These are phyloP conservation scores for Wickerhamomyces rabaulensis DNA, from an alignment of 805 yeast species.

Conservation along the genomic window DNA sequence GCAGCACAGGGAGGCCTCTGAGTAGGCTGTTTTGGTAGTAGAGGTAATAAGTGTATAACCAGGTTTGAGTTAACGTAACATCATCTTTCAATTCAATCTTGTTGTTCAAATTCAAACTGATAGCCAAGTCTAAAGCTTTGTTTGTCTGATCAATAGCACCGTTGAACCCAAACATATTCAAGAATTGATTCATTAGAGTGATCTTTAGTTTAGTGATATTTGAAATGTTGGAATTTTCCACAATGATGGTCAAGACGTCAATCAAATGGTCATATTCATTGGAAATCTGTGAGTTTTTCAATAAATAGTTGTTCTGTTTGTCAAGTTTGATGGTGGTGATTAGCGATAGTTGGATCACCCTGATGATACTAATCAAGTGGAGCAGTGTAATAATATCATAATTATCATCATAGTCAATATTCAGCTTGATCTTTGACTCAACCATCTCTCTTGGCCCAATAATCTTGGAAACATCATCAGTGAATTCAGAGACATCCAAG, in stretches of 20 bases:
- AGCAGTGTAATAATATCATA: slow-evolving; percentile 10
- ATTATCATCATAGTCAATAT: slow-evolving; percentile 15
- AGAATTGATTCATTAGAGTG: slow-evolving; percentile 6
- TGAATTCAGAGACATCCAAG: slow-evolving; percentile 48
- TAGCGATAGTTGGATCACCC: slow-evolving; percentile 16
- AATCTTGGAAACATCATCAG: slow-evolving; percentile 33
- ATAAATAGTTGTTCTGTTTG: slow-evolving; percentile 7
- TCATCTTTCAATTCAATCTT: slow-evolving; percentile 6
- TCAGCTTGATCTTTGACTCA: slow-evolving; percentile 23
- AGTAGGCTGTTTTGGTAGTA: slow-evolving; percentile 10
- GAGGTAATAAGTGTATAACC: slow-evolving; percentile 16
- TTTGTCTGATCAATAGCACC: slow-evolving; percentile 2
- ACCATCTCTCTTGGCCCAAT: slow-evolving; percentile 34
- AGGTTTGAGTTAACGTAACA: slow-evolving; percentile 7
- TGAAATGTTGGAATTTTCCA: slow-evolving; percentile 5
- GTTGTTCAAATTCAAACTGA: slow-evolving; percentile 15
- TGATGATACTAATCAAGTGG: slow-evolving; percentile 12
- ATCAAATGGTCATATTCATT: slow-evolving; percentile 17
- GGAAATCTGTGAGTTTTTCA: slow-evolving; percentile 9
- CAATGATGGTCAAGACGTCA: slow-evolving; percentile 9
- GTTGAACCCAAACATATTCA: slow-evolving; percentile 8
- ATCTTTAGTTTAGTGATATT: slow-evolving; percentile 10
- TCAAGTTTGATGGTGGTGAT: slow-evolving; percentile 10
- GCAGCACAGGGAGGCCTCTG: slow-evolving; percentile 17
- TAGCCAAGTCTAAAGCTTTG: slow-evolving; percentile 5